A percentile compares a stretch with the other conserved stretches of the same genome.
phyloP scores from a whole-genome alignment of 345 rosid species.

The Citrus hindsii region DNA sequence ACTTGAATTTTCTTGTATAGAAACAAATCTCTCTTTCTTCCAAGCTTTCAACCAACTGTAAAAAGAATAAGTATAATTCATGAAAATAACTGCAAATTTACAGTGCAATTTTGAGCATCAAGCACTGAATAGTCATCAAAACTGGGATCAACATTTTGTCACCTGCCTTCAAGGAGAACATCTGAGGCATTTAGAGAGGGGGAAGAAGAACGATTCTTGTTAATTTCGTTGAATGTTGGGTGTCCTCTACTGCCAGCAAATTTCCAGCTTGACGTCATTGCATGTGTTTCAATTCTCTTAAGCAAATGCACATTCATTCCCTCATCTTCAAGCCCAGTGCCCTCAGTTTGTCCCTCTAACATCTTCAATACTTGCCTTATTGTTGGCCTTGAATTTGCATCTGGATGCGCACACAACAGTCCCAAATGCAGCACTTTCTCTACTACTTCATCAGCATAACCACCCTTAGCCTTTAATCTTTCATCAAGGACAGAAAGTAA shows the following conservation, averaged over 20 bases:
- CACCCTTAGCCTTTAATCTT: slow-evolving; percentile 18
- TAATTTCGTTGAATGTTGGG: slow-evolving; percentile 23
- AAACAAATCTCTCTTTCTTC: neutral
- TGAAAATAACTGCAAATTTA: neutral
- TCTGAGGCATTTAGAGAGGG: slow-evolving; percentile 19
- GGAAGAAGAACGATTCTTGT: slow-evolving; percentile 4
- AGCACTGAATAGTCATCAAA: neutral
- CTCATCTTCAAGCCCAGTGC: slow-evolving; percentile 20
- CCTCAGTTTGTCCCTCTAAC: slow-evolving; percentile 36
- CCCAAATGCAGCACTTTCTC: slow-evolving; percentile 42
- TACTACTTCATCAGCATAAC: slow-evolving; percentile 17
- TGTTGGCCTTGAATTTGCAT: slow-evolving; percentile 35
- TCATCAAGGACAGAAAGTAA: slow-evolving; percentile 25
- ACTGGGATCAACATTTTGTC: neutral
- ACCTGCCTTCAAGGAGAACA: slow-evolving; percentile 19
- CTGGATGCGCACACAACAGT: slow-evolving; percentile 43
- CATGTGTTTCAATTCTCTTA: slow-evolving; percentile 10
- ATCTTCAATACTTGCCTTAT: slow-evolving; percentile 46
- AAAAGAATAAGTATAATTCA: neutral
- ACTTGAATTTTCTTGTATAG: neutral
- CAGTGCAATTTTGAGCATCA: neutral
- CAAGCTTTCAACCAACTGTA: neutral
- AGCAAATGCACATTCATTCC: slow-evolving; percentile 11
- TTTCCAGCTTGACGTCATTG: slow-evolving; percentile 8
- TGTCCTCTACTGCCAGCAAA: slow-evolving; percentile 1